Evolutionary conservation across 345 rosid genomes (phyloP).

Genomic region (Gossypium anomalum): DNA sequence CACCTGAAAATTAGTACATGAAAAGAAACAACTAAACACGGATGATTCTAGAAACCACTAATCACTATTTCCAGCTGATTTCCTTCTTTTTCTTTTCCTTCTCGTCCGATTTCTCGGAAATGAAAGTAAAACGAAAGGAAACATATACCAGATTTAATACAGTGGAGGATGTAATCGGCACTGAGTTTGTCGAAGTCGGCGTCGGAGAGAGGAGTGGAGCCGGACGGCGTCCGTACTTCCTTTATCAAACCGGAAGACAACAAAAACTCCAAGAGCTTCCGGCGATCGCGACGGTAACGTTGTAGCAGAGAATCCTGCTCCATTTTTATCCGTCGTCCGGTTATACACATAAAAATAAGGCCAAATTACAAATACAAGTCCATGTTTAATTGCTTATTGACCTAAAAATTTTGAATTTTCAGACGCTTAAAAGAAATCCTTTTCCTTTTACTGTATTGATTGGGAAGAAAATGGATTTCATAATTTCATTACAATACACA

Average conservation of each 20-base stretch:
- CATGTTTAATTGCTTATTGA: not conserved
- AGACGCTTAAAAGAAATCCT: not conserved
- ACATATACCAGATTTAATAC: constrained; percentile 61
- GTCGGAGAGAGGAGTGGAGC: constrained; percentile 37
- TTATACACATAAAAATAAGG: not conserved
- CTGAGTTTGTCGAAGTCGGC: constrained; percentile 65
- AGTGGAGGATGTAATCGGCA: constrained; percentile 64
- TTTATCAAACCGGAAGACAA: constrained; percentile 53
- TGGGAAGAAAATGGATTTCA: not conserved
- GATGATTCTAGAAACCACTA: not conserved
- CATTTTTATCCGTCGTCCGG: constrained; percentile 13
- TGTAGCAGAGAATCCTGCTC: constrained; percentile 40
- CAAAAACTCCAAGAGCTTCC: constrained; percentile 73
- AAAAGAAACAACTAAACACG: not conserved
- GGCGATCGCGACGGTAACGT: constrained; percentile 85
- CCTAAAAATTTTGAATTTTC: constrained; percentile 2
- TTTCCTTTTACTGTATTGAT: not conserved
- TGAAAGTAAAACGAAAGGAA: constrained; percentile 8
- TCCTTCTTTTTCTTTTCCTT: not conserved
- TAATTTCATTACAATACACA: not conserved
- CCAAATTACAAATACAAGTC: not conserved
- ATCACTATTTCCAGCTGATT: not conserved
- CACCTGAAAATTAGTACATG: constrained; percentile 44
- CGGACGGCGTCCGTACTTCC: constrained; percentile 55
- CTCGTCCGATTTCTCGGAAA: constrained; percentile 8